Evolutionary conservation across 495 filamentous ascomycete genomes (phyloP).

Genomic region (Annulohypoxylon nitens): DNA sequence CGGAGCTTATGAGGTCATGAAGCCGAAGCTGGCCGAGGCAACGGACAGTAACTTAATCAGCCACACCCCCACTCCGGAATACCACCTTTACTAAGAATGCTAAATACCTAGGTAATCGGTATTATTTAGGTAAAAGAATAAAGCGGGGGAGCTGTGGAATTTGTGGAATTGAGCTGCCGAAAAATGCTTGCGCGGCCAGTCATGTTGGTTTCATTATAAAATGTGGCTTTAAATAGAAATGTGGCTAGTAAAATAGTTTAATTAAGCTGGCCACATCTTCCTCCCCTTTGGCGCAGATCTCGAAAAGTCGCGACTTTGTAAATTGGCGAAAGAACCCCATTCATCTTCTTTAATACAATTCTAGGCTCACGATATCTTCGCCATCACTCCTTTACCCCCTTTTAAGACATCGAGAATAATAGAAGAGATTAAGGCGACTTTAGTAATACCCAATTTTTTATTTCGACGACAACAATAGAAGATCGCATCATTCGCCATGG

Average conservation of each 20-base stretch:
- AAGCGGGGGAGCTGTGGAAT: background rate
- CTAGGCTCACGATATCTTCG: conserved; percentile 37
- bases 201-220: conserved; percentile 13
- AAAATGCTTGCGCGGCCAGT: conserved; percentile 24
- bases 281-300: conserved; percentile 39
- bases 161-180: background rate
- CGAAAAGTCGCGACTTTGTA: conserved; percentile 46
- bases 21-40: conserved; percentile 54
- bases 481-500: conserved; percentile 65
- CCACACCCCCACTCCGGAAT: conserved; percentile 14
- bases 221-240: conserved; percentile 25
- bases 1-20: conserved; percentile 35
- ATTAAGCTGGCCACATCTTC: conserved; percentile 42
- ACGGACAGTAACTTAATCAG: conserved; percentile 29
- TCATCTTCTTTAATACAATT: conserved; percentile 16
- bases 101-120: conserved; percentile 1
- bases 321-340: conserved; percentile 31
- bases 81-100: background rate
- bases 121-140: conserved; percentile 5
- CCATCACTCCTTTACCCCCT: conserved; percentile 17
- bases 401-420: background rate
- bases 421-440: background rate
- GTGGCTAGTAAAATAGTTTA: conserved; percentile 34
- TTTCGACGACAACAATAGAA: background rate
- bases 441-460: background rate